A percentile compares a stretch with the other conserved stretches of the same genome.
These are phyloP conservation scores for Cercospora brassicicola DNA, from an alignment of 2,329 filamentous ascomycete genomes.

Conservation along the genomic window DNA sequence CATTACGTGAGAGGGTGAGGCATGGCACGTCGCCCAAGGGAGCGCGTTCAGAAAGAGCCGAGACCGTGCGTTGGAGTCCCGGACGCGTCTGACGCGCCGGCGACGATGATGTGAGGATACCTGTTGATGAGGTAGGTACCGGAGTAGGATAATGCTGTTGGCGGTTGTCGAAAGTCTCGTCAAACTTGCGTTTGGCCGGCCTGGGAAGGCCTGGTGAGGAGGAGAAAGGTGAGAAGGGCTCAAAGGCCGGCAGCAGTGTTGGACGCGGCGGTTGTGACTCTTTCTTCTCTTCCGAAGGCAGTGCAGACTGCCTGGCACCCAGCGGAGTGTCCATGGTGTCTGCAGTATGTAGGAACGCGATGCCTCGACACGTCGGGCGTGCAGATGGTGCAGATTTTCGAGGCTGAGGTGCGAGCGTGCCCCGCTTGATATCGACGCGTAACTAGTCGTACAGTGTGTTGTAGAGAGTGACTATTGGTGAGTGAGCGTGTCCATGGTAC, in stretches of 20 bases:
- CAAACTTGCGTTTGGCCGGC: constrained; percentile 64
- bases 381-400: constrained; percentile 19
- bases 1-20: constrained; percentile 75
- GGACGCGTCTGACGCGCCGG: constrained; percentile 57
- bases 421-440: constrained; percentile 22
- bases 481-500: constrained; percentile 17
- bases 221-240: constrained; percentile 60
- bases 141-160: constrained; percentile 82
- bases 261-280: constrained; percentile 45
- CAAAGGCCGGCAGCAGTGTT: constrained; percentile 74
- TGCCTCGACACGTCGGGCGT: constrained; percentile 14
- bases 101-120: constrained; percentile 84
- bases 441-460: constrained; percentile 10
- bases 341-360: constrained; percentile 29
- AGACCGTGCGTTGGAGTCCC: constrained; percentile 60
- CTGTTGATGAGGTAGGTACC: constrained; percentile 88
- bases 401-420: constrained; percentile 17
- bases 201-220: constrained; percentile 72
- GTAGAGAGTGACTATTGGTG: constrained; percentile 18
- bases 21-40: constrained; percentile 82
- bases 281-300: constrained; percentile 24
- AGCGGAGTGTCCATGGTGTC: constrained; percentile 30
- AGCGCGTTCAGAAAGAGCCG: constrained; percentile 71
- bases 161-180: constrained; percentile 50
- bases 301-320: constrained; percentile 13